Base-by-base conservation (phyloP, 139 green algal species). In the Tetradesmus lagerheimii region DNA sequence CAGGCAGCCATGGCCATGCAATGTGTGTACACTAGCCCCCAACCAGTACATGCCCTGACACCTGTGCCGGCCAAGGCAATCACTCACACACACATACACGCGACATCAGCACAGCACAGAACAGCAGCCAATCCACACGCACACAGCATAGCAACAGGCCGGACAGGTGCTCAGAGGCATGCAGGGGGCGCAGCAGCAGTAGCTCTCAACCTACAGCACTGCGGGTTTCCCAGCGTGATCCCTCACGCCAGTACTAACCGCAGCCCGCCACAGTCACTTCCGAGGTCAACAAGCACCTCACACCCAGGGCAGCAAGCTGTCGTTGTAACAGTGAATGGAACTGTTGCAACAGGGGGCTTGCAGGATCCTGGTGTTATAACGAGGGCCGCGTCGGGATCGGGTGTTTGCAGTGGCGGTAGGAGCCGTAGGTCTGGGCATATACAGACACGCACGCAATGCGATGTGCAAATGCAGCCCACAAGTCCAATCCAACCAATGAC, bases 101-200 rank as follows among this genome's bases (percentile, higher is more conserved):
- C 47, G 8, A 50, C 43, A 50, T 8, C 43, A 11, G 20, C 12
- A 62, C 47, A 62, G 20, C 47, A 8, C 47, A 16, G 20, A 62
- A 62, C 4, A 62, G 6, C 47, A 16, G 1, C 18, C 47, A 62
- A n/a, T 15, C 8, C 57, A 71, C 1, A 62, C 47, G 8, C 18
- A 62, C 47, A 71, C 57, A 31, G 3, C 20, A 71, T 23, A 71
- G 23, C 57, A 31, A 71, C 57, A 71, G 57, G 57, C 57, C 57
- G 57, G 57, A n/a, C 57, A 71, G 23, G 57, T 71, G 81, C 31
- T n/a, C n/a, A 25, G n/a, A 27, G 35, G 57, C 66, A 31, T 87
- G 53, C 57, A 78, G 57, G 82, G 82, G 82, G 82, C 82, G 35
- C 82, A 87, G 82, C 82, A 87, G 82, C 53, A 87, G 57, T 53